Evolutionary conservation across 805 yeast genomes (phyloP).

Genomic region (Blastobotrys attinorum): DNA sequence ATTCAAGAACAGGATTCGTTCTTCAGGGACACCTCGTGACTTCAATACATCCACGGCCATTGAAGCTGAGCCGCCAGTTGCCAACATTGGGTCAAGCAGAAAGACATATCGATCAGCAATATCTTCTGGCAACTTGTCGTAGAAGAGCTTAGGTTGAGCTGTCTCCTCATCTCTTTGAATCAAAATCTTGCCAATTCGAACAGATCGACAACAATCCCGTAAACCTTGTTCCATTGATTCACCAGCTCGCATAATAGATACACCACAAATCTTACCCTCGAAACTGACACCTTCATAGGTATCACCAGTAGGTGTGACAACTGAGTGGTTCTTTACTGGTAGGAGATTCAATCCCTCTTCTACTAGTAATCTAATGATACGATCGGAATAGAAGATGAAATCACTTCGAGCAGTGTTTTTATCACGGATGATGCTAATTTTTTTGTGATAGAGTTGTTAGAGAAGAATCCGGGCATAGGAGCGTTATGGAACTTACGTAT

Average conservation of each 20-base stretch:
- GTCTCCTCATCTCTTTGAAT: constrained; percentile 99
- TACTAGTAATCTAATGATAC: constrained; percentile 87
- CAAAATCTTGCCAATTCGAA: constrained; percentile 90
- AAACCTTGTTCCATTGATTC: constrained; percentile 98
- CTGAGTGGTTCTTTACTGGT: constrained; percentile 66
- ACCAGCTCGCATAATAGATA: constrained; percentile 96
- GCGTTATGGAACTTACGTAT: too few relatives aligned
- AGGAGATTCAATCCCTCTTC: constrained; percentile 93
- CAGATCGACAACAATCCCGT: constrained; percentile 94
- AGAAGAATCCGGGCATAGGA: too few relatives aligned
- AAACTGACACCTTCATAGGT: constrained; percentile 67
- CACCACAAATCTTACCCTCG: constrained; percentile 94
- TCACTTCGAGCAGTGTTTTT: constrained; percentile 76
- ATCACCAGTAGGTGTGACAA: constrained; percentile 67
- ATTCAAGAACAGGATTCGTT: constrained; percentile 83
- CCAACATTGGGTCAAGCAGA: constrained; percentile 92
- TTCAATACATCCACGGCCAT: constrained; percentile 92
- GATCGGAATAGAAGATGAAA: constrained; percentile 89
- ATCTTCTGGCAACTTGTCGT: constrained; percentile 91
- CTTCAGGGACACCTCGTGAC: constrained; percentile 78
- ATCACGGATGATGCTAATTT: constrained; percentile 70
- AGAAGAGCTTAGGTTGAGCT: constrained; percentile 82
- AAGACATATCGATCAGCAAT: constrained; percentile 83
- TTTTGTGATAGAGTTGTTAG: not conserved
- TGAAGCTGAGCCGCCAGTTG: constrained; percentile 97